These are phyloP conservation scores for Phlyctochytrium bullatum DNA, from an alignment of 192 early-diverging fungal genomes.

Conservation along the genomic window DNA sequence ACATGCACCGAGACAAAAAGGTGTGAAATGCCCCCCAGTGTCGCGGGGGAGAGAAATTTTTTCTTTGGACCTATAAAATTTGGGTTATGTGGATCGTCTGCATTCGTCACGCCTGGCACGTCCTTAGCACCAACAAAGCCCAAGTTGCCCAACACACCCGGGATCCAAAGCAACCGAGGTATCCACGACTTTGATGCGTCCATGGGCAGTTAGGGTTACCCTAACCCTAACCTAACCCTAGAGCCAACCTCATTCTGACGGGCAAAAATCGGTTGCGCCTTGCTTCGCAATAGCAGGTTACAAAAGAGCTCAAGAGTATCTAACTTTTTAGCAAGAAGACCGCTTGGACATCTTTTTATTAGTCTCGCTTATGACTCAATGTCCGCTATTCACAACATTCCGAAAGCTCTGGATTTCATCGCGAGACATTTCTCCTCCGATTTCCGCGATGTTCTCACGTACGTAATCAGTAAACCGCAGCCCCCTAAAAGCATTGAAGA, in stretches of 20 bases:
- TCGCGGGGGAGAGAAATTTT: no score
- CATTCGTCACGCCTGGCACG: no score
- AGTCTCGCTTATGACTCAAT: constrained; percentile 73
- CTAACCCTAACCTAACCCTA: no score
- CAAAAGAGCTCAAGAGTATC: not conserved
- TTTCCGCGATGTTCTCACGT: constrained; percentile 78
- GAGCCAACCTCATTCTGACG: constrained; percentile 76
- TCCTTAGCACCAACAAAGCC: no score
- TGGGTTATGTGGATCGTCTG: no score
- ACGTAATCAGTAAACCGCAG: constrained; percentile 71
- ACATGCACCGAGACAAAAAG: no score
- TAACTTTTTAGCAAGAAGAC: constrained; percentile 76
- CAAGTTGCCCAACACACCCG: no score
- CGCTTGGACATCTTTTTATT: constrained; percentile 76
- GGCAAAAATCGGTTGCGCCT: constrained; percentile 73
- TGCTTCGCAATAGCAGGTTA: not conserved
- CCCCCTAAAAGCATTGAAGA: constrained; percentile 77
- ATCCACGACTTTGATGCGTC: no score
- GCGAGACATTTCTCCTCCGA: constrained; percentile 74
- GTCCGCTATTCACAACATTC: constrained; percentile 65
- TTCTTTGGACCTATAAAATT: no score
- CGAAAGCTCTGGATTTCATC: constrained; percentile 76
- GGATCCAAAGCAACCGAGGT: no score
- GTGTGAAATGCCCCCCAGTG: no score
- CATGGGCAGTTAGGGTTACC: no score